phyloP scores from a whole-genome alignment of 1,284 basidiomycete genomes.

The Mixia osmundae region DNA sequence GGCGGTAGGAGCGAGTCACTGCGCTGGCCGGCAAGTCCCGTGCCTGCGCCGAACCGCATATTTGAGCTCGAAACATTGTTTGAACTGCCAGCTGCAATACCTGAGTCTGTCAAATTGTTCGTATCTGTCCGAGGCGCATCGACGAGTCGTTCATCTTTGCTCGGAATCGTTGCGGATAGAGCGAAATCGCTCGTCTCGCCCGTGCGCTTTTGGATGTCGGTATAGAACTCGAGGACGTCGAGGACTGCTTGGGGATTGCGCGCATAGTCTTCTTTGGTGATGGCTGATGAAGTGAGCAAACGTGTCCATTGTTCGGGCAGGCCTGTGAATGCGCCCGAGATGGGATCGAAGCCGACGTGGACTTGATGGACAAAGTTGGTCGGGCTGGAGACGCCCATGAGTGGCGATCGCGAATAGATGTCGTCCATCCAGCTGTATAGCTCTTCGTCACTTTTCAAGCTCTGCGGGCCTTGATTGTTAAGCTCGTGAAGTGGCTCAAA shows the following conservation, averaged over 20 bases:
- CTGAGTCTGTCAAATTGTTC: too few species aligned
- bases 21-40: slow-evolving; percentile 37
- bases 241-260: slow-evolving; percentile 91
- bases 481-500: slow-evolving; percentile 15
- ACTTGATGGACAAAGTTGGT: slow-evolving; percentile 97
- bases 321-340: slow-evolving; percentile 81
- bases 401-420: slow-evolving; percentile 70
- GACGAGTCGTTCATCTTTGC: too few species aligned
- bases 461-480: slow-evolving; percentile 27
- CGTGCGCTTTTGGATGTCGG: slow-evolving; percentile 83
- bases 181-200: too few species aligned
- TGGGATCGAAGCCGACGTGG: slow-evolving; percentile 89
- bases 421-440: slow-evolving; percentile 93
- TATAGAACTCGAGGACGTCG: slow-evolving; percentile 95
- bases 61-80: too few species aligned
- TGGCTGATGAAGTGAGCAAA: slow-evolving; percentile 80
- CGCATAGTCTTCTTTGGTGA: slow-evolving; percentile 91
- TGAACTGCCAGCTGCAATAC: too few species aligned
- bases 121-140: too few species aligned
- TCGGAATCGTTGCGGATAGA: too few species aligned
- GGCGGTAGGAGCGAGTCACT: too few species aligned
- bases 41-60: slow-evolving; percentile 62
- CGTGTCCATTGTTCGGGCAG: slow-evolving; percentile 94
- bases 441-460: slow-evolving; percentile 80
- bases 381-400: slow-evolving; percentile 79